Percentiles rank a stretch among this genome's conserved stretches.
Evolutionary conservation across 2,329 filamentous ascomycete species (phyloP).

Genomic region (Aspergillus tubingensis): DNA sequence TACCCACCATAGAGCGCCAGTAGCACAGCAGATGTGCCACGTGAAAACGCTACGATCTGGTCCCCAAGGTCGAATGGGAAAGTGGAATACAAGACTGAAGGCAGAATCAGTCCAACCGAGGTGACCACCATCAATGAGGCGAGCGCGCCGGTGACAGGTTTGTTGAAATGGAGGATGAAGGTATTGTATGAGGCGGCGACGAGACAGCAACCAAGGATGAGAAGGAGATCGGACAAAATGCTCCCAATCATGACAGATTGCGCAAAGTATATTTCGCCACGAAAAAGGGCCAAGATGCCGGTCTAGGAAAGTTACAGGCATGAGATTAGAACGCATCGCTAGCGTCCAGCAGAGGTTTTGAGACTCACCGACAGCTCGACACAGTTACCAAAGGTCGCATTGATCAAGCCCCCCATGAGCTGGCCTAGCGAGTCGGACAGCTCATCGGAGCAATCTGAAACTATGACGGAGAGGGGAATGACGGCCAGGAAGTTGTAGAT

Average conservation of each 20-base stretch:
- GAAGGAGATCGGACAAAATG: slow-evolving; percentile 82
- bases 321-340: neutral
- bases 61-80: slow-evolving; percentile 46
- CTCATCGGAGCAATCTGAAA: slow-evolving; percentile 61
- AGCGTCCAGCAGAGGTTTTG: neutral
- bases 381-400: slow-evolving; percentile 61
- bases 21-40: slow-evolving; percentile 69
- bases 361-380: slow-evolving; percentile 65
- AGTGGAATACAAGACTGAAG: slow-evolving; percentile 66
- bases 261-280: slow-evolving; percentile 82
- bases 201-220: slow-evolving; percentile 72
- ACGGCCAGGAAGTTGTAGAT: slow-evolving; percentile 78
- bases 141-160: slow-evolving; percentile 40
- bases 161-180: slow-evolving; percentile 59
- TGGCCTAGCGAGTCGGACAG: slow-evolving; percentile 57
- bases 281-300: slow-evolving; percentile 77
- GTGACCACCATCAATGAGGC: slow-evolving; percentile 67
- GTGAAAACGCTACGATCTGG: slow-evolving; percentile 68
- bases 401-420: slow-evolving; percentile 58
- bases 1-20: slow-evolving; percentile 69
- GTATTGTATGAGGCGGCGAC: slow-evolving; percentile 67
- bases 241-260: slow-evolving; percentile 90
- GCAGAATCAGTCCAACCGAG: slow-evolving; percentile 70
- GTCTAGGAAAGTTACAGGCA: slow-evolving; percentile 43
- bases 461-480: slow-evolving; percentile 56